Evolutionary conservation across 192 early-diverging fungal species (phyloP), one percentile per base, ranked within the genome.

Genomic region (Rhizoclosmatium sp.): DNA sequence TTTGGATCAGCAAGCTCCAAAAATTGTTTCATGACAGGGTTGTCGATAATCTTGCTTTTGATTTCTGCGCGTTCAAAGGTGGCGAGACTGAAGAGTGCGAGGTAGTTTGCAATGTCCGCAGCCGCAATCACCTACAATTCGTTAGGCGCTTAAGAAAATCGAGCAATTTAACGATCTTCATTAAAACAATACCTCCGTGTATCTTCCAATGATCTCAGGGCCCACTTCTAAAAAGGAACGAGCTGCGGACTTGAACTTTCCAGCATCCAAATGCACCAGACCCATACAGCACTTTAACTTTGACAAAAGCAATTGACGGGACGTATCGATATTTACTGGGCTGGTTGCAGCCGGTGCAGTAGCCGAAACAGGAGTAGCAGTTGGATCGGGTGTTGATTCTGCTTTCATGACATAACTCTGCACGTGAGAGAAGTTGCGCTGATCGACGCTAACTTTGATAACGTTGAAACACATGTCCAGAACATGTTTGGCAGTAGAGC

Each of bases 51-150:
- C 68, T 88, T 76, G 0, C 65, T 81, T 81, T 93, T 92, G 19
- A 97, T 82, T 51, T 95, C 92, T 49, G 82, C 59, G 51, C 95
- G 82, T 54, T 92, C 89, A 71, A 94, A 94, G 10, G 93, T 89
- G 12, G 94, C 92, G 48, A 97, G 73, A 4, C 93, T 93, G 80
- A 92, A 93, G 9, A 96, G 83, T 65, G 88, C 91, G 59, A 93
- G 93, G 81, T 94, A 95, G 2, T 92, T 85, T 42, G 95, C 95
- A 72, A 97, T 86, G 77, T 97, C 95, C 72, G 92, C 92, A n/a
- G 92, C 83, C 1, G 94, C 87, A 42, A 95, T 70, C 46, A 84
- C 74, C 85, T 87, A 23, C 23, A 14, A 21, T 39, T 71, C 9
- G 16, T 10, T 7, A n/a, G 31, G 69, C 56, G 48, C 3, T 54